A percentile compares a stretch with the other conserved stretches of the same genome.
phyloP scores from a whole-genome alignment of 495 filamentous ascomycete species.

The Neurospora sp. region DNA sequence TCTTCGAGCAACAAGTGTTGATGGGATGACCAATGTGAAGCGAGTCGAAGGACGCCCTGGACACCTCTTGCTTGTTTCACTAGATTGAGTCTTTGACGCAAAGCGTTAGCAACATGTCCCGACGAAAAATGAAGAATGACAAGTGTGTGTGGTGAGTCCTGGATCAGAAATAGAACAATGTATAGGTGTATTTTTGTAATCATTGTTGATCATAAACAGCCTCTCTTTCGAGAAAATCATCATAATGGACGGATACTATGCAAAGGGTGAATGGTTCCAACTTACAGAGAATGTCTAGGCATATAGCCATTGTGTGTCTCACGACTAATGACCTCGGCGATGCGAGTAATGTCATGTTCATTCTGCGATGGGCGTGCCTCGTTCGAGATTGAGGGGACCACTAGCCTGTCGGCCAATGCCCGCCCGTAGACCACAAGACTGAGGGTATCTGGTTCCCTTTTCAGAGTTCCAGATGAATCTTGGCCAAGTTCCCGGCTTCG shows the following conservation, averaged over 20 bases:
- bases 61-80: not conserved
- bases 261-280: not conserved
- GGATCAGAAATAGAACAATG: not conserved
- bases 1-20: conserved; percentile 6
- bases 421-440: conserved; percentile 3
- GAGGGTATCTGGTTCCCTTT: not conserved
- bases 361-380: not conserved
- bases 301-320: conserved; percentile 12
- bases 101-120: conserved; percentile 1
- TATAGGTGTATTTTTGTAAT: not conserved
- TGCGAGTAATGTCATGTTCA: conserved; percentile 3
- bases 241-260: not conserved
- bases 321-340: conserved; percentile 7
- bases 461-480: not conserved
- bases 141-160: not conserved
- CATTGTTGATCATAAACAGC: not conserved
- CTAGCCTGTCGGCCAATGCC: not conserved
- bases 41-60: conserved; percentile 5
- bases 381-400: not conserved
- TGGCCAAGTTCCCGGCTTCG: not conserved
- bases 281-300: conserved; percentile 17
- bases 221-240: conserved; percentile 1
- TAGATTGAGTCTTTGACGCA: conserved; percentile 8
- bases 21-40: conserved; percentile 11
- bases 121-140: not conserved